phyloP scores from a whole-genome alignment of 352 stramenopile species.

The Peronospora farinosa region DNA sequence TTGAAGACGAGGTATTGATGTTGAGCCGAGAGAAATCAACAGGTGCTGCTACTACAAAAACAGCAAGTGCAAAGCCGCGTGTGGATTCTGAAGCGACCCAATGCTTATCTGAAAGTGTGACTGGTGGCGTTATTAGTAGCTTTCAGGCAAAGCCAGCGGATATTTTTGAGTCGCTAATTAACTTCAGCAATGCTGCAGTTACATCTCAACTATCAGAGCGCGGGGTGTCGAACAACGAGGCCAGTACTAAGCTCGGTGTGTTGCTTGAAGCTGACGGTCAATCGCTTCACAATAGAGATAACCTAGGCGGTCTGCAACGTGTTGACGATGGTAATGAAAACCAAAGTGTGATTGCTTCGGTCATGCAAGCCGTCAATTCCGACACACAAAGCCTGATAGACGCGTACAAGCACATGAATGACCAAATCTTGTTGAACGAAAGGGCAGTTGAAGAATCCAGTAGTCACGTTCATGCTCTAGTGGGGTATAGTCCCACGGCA shows the following conservation, averaged over 20 bases:
- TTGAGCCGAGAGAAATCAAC: constrained; percentile 11
- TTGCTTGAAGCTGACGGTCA: constrained; percentile 1
- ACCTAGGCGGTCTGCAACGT: neutral
- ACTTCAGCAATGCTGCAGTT: neutral
- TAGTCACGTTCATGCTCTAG: constrained; percentile 18
- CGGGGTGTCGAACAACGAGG: neutral
- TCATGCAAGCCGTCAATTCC: constrained; percentile 4
- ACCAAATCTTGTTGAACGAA: constrained; percentile 41
- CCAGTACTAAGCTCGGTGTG: neutral
- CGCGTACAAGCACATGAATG: constrained; percentile 34
- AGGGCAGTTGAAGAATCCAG: constrained; percentile 26
- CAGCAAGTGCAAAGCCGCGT: neutral
- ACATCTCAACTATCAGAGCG: neutral
- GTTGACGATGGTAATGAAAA: constrained; percentile 3
- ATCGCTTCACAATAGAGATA: neutral
- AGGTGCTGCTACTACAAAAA: constrained; percentile 1
- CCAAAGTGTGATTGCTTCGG: neutral
- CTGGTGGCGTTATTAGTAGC: neutral
- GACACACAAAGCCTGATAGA: constrained; percentile 20
- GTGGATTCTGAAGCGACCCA: neutral
- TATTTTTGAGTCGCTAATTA: constrained; percentile 7
- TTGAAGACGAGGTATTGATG: constrained; percentile 30
- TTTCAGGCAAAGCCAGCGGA: constrained; percentile 5
- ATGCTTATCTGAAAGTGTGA: neutral
- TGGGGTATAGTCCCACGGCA: constrained; percentile 21